A percentile compares a stretch with the other conserved stretches of the same genome.
phyloP scores from a whole-genome alignment of 805 yeast genomes.

The Candida yuanshanica region DNA sequence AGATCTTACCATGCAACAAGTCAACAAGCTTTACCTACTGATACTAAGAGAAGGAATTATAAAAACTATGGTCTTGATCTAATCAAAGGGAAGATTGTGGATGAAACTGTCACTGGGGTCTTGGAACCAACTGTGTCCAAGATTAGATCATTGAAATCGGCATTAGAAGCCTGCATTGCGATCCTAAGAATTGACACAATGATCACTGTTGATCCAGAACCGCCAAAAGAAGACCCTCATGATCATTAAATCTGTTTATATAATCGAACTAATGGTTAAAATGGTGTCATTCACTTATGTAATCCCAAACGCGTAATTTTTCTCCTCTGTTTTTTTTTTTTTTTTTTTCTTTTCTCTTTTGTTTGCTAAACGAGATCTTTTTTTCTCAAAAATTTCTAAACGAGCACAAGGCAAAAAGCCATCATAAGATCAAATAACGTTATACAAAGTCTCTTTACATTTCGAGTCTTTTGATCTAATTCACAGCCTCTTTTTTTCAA shows the following conservation, averaged over 20 bases:
- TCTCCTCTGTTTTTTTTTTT: too few relatives aligned
- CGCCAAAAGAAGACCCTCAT: conserved; percentile 86
- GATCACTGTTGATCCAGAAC: conserved; percentile 96
- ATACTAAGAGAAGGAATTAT: conserved; percentile 76
- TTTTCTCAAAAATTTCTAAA: background rate
- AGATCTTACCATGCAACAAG: conserved; percentile 96
- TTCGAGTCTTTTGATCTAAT: too few relatives aligned
- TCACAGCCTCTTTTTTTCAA: background rate
- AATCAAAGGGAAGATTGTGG: conserved; percentile 85
- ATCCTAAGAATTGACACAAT: conserved; percentile 96
- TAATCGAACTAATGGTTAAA: too few relatives aligned
- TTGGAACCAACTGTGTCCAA: conserved; percentile 94
- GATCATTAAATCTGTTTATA: conserved; percentile 49
- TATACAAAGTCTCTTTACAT: too few relatives aligned
- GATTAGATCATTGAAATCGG: conserved; percentile 87
- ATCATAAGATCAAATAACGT: background rate
- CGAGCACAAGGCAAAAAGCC: background rate
- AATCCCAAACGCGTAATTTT: too few relatives aligned
- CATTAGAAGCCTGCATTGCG: conserved; percentile 97
- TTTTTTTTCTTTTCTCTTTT: too few relatives aligned
- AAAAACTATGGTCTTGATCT: conserved; percentile 91
- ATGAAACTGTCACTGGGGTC: conserved; percentile 79
- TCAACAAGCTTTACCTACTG: conserved; percentile 81
- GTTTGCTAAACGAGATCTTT: background rate
- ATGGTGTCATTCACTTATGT: too few relatives aligned